These are phyloP conservation scores for Kondoa subrosea DNA, from an alignment of 768 basidiomycete genomes.

Conservation along the genomic window DNA sequence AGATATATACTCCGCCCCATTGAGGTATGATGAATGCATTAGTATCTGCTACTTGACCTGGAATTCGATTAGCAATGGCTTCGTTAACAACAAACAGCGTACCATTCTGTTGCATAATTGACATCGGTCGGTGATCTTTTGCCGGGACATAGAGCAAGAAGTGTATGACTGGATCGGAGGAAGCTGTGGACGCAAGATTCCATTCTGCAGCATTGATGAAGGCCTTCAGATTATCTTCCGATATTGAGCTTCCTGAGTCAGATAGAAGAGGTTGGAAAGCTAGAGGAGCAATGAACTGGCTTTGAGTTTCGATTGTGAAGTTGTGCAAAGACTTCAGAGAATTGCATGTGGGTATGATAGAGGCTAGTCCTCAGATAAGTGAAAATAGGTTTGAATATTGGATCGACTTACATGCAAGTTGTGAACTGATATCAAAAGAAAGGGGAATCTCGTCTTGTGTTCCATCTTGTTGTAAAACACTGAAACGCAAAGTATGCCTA, in stretches of 20 bases:
- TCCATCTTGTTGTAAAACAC: constrained; percentile 72
- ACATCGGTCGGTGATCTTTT: constrained; percentile 47
- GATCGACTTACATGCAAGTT: neutral
- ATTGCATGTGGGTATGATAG: constrained; percentile 50
- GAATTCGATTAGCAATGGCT: no score
- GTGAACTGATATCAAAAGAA: neutral
- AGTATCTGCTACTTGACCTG: constrained; percentile 41
- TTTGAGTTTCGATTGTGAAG: constrained; percentile 84
- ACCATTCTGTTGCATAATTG: constrained; percentile 47
- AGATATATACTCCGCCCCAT: constrained; percentile 74
- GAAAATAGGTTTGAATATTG: neutral
- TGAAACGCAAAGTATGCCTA: constrained; percentile 75
- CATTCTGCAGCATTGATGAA: constrained; percentile 95
- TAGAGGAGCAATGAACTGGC: constrained; percentile 77
- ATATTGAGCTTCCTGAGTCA: constrained; percentile 41
- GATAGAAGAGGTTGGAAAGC: constrained; percentile 45
- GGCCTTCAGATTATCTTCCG: constrained; percentile 66
- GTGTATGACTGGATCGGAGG: constrained; percentile 82
- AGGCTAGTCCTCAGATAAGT: constrained; percentile 37
- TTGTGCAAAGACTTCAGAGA: constrained; percentile 57
- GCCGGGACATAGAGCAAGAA: constrained; percentile 81
- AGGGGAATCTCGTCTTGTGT: neutral
- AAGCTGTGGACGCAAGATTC: constrained; percentile 62
- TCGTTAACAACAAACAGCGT: constrained; percentile 4
- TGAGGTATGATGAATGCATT: constrained; percentile 77